Base-by-base conservation (phyloP, 108 stramenopile genomes). In the Cyclotella baltica region DNA sequence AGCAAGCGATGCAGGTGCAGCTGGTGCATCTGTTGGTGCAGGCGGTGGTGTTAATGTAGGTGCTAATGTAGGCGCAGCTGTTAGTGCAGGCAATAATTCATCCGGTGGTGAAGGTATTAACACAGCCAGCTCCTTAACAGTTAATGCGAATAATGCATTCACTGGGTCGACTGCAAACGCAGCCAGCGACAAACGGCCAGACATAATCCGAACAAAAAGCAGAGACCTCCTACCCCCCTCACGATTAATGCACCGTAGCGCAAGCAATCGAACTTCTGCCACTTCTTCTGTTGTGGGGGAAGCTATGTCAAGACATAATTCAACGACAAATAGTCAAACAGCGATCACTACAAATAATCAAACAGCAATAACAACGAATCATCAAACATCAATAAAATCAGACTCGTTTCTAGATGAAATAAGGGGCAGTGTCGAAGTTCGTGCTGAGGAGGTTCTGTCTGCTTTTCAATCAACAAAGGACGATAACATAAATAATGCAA, bases 241-340 rank as follows among this genome's bases (percentile, higher is more conserved):
- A n/a, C 47, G 47, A 48, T 48, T 48, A n/a, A 48, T 48, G 47
- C 47, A 48, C 47, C n/a, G n/a, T n/a, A n/a, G n/a, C n/a, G n/a
- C n/a, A n/a, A n/a, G n/a, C n/a, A n/a, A 16, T 48, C 47, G 47
- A n/a, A 48, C 47, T 2, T n/a, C 18, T 48, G 18, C 47, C 2
- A 16, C 18, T 6, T 2, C 4, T 6, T 16, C 1, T 16, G n/a
- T 16, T 16, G 47, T n/a, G 47, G 47, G 47, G 19, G 47, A 1
- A 2, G 47, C 47, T n/a, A 48, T 4, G 1, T 4, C 46, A 3
- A 67, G 27, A 15, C n/a, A 11, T 25, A 18, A 27, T 27, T 25
- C 62, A 33, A 0, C 34, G 8, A 62, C 62, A 29, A 8, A 15
- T 35, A 3, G 0, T 33, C 30, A 38, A 11, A 47, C 22, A 31